Evolutionary conservation across 2,329 filamentous ascomycete species (phyloP).

Genomic region (Talaromyces islandicus): DNA sequence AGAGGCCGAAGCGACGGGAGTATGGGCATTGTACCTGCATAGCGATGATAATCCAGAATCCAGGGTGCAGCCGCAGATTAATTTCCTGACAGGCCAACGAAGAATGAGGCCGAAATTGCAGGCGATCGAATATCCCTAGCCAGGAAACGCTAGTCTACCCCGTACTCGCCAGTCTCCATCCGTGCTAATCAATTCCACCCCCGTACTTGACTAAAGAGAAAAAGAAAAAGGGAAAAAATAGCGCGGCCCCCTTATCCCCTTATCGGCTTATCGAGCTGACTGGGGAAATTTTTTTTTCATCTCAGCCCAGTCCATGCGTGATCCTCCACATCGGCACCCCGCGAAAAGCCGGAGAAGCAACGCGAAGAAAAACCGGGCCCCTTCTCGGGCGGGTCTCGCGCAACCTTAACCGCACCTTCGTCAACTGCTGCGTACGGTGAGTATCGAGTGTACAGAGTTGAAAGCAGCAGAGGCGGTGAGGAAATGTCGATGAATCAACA

Average conservation of each 20-base stretch:
- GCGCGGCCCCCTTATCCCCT: constrained; percentile 2
- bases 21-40: not conserved
- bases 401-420: not conserved
- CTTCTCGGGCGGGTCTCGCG: constrained; percentile 2
- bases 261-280: not conserved
- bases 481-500: not conserved
- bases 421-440: not conserved
- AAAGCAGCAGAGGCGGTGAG: not conserved
- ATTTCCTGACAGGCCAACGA: not conserved
- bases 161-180: not conserved
- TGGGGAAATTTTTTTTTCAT: not conserved
- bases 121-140: not conserved
- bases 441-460: not conserved
- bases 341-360: constrained; percentile 5
- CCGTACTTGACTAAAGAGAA: constrained; percentile 1
- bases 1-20: not conserved
- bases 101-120: not conserved
- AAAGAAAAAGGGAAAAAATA: not conserved
- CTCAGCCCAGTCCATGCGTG: not conserved
- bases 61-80: not conserved
- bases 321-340: constrained; percentile 7
- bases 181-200: not conserved
- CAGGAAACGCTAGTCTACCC: not conserved
- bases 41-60: not conserved
- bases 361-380: constrained; percentile 10